phyloP scores from a whole-genome alignment of 78 protist species.

The Dictyostelium capitatum region DNA sequence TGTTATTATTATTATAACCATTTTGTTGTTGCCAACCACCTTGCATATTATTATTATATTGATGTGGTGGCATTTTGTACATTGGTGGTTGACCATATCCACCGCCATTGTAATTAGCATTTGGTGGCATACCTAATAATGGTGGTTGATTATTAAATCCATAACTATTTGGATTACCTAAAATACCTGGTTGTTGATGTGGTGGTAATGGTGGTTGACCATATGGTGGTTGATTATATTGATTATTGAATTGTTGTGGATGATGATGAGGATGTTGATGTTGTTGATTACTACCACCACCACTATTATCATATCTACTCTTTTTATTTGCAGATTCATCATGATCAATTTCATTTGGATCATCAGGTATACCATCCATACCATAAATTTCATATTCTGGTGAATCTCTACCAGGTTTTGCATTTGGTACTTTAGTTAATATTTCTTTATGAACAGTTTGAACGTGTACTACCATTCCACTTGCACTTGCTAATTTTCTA shows the following conservation, averaged over 20 bases:
- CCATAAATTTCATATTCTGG: constrained; percentile 88
- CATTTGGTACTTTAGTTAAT: constrained; percentile 84
- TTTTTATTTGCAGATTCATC: not conserved
- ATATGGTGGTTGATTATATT: not conserved
- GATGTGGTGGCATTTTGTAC: constrained; percentile 2
- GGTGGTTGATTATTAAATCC: constrained; percentile 15
- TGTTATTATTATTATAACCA: not conserved
- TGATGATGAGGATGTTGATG: not conserved
- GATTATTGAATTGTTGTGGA: not conserved
- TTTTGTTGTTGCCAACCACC: not conserved
- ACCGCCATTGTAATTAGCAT: not conserved
- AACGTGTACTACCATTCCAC: constrained; percentile 90
- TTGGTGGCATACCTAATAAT: not conserved
- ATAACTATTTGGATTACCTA: no score
- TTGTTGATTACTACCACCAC: not conserved
- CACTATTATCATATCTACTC: not conserved
- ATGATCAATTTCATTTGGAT: constrained; percentile 25
- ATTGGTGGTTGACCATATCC: not conserved
- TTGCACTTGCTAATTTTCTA: constrained; percentile 81
- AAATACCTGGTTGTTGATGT: no score
- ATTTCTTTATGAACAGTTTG: constrained; percentile 90
- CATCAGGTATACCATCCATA: constrained; percentile 93
- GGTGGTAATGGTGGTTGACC: no score
- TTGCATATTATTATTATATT: not conserved
- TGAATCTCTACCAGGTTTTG: constrained; percentile 89